These are phyloP conservation scores for Gossypioides kirkii DNA, from an alignment of 345 rosid genomes.

Conservation along the genomic window DNA sequence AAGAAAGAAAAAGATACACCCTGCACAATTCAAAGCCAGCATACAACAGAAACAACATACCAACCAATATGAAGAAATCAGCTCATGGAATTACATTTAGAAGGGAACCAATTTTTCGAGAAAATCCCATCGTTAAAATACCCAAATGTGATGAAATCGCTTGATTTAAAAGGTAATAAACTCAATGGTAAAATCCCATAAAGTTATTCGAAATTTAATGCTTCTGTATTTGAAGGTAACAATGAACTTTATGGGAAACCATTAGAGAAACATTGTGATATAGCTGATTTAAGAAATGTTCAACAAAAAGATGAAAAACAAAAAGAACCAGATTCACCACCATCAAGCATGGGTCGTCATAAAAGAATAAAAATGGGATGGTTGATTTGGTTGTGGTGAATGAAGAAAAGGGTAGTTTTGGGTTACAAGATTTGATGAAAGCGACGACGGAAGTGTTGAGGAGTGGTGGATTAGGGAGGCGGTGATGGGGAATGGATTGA, in stretches of 20 bases:
- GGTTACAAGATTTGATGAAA: conserved; percentile 77
- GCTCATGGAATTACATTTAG: conserved; percentile 70
- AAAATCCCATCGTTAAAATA: conserved; percentile 37
- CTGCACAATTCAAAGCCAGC: too few species aligned
- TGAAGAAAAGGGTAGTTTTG: conserved; percentile 54
- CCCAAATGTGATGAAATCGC: conserved; percentile 16
- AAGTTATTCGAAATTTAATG: conserved; percentile 24
- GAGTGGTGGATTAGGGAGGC: conserved; percentile 84
- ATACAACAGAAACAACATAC: too few species aligned
- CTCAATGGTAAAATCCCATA: conserved; percentile 61
- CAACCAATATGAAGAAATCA: too few species aligned
- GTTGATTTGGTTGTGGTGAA: conserved; percentile 54
- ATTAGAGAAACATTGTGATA: conserved; percentile 27
- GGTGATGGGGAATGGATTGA: conserved; percentile 52
- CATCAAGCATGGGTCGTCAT: not conserved
- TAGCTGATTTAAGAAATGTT: not conserved
- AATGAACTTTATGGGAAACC: conserved; percentile 47
- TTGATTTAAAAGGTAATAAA: conserved; percentile 52
- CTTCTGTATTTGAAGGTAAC: conserved; percentile 37
- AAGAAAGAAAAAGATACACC: too few species aligned
- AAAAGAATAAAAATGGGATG: conserved; percentile 16
- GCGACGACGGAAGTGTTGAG: conserved; percentile 89
- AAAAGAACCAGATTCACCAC: not conserved
- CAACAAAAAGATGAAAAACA: not conserved
- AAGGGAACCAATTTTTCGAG: conserved; percentile 60